These are phyloP conservation scores for Cynara cardunculus DNA, from an alignment of 129 eudicot genomes.

Conservation along the genomic window DNA sequence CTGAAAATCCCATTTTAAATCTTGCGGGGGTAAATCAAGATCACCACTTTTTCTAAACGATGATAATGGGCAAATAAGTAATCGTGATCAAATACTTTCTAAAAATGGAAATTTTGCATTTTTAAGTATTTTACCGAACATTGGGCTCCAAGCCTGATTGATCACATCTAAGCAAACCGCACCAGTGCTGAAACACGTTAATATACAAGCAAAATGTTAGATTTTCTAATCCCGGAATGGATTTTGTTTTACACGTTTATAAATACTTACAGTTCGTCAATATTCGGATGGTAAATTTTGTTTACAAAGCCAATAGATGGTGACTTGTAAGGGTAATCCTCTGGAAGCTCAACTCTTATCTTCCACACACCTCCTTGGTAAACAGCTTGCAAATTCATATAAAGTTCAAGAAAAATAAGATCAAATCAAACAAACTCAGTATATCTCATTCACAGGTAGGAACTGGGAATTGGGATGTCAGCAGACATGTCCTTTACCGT, in stretches of 20 bases:
- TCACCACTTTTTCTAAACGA: neutral
- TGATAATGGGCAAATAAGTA: neutral
- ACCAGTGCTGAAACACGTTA: conserved; percentile 57
- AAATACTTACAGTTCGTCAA: conserved; percentile 56
- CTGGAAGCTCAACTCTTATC: conserved; percentile 81
- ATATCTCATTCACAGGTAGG: neutral
- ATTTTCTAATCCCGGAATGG: neutral
- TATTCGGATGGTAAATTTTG: conserved; percentile 78
- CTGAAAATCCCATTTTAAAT: neutral
- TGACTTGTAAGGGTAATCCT: conserved; percentile 75
- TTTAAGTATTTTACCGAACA: conserved; percentile 51
- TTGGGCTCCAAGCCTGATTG: conserved; percentile 83
- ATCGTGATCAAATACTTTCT: neutral
- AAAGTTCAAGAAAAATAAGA: neutral
- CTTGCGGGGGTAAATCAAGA: neutral
- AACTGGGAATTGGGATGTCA: too few relatives aligned
- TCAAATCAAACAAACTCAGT: neutral
- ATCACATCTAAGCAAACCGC: conserved; percentile 75
- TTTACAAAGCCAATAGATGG: conserved; percentile 68
- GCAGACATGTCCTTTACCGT: too few relatives aligned
- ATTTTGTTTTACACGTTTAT: neutral
- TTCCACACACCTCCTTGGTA: conserved; percentile 80
- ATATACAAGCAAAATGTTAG: neutral
- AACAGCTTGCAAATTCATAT: conserved; percentile 42
- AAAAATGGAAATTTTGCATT: neutral